Percentiles rank a stretch among this genome's conserved stretches.
Evolutionary conservation across 1,284 basidiomycete genomes (phyloP).

Genomic region (Serendipita sp.): DNA sequence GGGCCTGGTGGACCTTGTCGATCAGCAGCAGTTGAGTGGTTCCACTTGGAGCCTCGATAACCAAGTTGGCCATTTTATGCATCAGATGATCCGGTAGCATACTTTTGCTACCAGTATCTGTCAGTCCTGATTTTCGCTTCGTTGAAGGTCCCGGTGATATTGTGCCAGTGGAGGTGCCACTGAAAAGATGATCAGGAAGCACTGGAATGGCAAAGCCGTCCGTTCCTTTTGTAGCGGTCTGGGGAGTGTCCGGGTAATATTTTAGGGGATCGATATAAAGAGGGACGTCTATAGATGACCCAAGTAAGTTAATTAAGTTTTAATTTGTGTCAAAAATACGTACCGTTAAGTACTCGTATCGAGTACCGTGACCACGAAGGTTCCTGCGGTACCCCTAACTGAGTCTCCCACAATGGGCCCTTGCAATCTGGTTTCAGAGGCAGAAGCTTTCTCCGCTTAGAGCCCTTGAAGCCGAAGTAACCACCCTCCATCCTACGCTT

Average conservation of each 20-base stretch:
- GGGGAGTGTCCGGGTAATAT: constrained; percentile 22
- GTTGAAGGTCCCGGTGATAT: constrained; percentile 8
- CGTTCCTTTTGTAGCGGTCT: constrained; percentile 15
- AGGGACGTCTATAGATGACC: constrained; percentile 46
- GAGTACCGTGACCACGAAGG: constrained; percentile 52
- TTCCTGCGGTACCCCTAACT: constrained; percentile 44
- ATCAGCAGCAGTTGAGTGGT: constrained; percentile 60
- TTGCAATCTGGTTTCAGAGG: constrained; percentile 63
- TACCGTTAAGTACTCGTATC: constrained; percentile 69
- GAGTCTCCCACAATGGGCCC: constrained; percentile 61
- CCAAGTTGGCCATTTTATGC: constrained; percentile 24
- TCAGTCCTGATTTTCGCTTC: constrained; percentile 12
- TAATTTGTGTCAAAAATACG: constrained; percentile 15
- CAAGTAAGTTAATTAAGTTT: constrained; percentile 5
- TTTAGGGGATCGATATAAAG: constrained; percentile 65
- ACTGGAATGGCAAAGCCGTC: constrained; percentile 27
- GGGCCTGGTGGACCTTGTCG: constrained; percentile 54
- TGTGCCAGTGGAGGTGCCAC: background rate
- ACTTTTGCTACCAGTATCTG: constrained; percentile 12
- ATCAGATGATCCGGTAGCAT: constrained; percentile 16
- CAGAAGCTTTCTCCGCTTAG: constrained; percentile 53
- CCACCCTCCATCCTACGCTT: constrained; percentile 15
- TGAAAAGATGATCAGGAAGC: constrained; percentile 5
- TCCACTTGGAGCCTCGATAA: constrained; percentile 33
- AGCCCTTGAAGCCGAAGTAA: constrained; percentile 21